phyloP scores from a whole-genome alignment of 495 filamentous ascomycete species.

The Oidiodendron maius region DNA sequence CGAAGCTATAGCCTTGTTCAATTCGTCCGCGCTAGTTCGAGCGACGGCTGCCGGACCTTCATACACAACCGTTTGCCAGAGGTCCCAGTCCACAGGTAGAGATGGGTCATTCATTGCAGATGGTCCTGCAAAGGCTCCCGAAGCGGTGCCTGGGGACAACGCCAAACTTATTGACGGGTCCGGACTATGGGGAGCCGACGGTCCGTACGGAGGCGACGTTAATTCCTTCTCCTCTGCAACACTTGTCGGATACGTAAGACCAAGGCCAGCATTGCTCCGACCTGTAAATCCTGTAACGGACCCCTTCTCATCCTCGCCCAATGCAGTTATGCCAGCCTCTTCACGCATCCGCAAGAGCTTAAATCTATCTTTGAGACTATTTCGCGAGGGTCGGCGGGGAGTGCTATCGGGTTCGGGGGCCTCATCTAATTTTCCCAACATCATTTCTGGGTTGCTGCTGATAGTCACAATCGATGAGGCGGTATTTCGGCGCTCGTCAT shows the following conservation, averaged over 20 bases:
- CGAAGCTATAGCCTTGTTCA: constrained; percentile 84
- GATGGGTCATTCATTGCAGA: constrained; percentile 57
- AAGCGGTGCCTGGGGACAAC: constrained; percentile 76
- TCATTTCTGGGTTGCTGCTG: constrained; percentile 67
- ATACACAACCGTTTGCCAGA: constrained; percentile 95
- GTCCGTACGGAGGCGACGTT: constrained; percentile 23
- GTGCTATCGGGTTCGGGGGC: constrained; percentile 45
- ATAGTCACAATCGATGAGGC: constrained; percentile 68
- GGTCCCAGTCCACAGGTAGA: constrained; percentile 81
- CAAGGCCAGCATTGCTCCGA: constrained; percentile 42
- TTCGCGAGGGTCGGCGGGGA: constrained; percentile 47
- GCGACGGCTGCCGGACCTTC: constrained; percentile 84
- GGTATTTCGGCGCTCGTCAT: constrained; percentile 56
- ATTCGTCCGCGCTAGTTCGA: constrained; percentile 75
- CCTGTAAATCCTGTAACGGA: constrained; percentile 35
- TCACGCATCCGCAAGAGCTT: constrained; percentile 76
- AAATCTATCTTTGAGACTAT: constrained; percentile 79
- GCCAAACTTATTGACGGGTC: constrained; percentile 49
- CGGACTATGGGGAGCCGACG: constrained; percentile 44
- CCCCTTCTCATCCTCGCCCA: constrained; percentile 43
- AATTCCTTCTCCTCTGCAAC: constrained; percentile 51
- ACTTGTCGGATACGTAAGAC: constrained; percentile 48
- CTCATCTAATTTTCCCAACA: constrained; percentile 64
- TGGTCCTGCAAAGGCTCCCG: constrained; percentile 66
- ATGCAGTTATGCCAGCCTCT: constrained; percentile 54